Evolutionary conservation across 2,329 filamentous ascomycete species (phyloP).

Genomic region (Tolypocladium paradoxum): DNA sequence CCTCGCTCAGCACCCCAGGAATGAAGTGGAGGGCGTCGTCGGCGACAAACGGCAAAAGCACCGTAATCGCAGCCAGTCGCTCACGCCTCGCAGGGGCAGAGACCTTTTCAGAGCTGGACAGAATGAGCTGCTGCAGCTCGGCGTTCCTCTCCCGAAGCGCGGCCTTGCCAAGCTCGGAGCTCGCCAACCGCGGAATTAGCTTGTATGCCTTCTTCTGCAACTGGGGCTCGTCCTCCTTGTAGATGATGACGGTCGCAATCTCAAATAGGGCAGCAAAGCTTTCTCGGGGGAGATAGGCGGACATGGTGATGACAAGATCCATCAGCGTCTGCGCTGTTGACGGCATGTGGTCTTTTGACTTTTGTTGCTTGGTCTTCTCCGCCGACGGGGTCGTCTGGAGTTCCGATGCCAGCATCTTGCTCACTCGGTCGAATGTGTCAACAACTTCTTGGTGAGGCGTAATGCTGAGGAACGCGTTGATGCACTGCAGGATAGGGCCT

Average conservation of each 20-base stretch:
- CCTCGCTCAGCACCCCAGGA: slow-evolving; percentile 80
- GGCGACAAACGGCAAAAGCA: slow-evolving; percentile 71
- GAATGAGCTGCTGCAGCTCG: slow-evolving; percentile 73
- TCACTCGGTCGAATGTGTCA: slow-evolving; percentile 81
- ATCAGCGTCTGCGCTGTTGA: slow-evolving; percentile 91
- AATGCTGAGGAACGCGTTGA: slow-evolving; percentile 90
- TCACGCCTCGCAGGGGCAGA: slow-evolving; percentile 80
- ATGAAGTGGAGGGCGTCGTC: slow-evolving; percentile 81
- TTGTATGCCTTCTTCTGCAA: slow-evolving; percentile 99
- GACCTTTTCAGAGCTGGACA: slow-evolving; percentile 72
- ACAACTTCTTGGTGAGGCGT: slow-evolving; percentile 68
- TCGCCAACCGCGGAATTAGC: slow-evolving; percentile 80
- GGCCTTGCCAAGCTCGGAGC: slow-evolving; percentile 64
- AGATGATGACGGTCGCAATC: slow-evolving; percentile 74
- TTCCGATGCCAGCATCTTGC: slow-evolving; percentile 67
- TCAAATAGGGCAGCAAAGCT: slow-evolving; percentile 80
- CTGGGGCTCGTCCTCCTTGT: slow-evolving; percentile 74
- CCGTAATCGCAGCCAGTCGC: slow-evolving; percentile 69
- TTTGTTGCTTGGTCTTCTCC: slow-evolving; percentile 51
- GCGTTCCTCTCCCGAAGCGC: slow-evolving; percentile 65
- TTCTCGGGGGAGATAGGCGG: slow-evolving; percentile 78
- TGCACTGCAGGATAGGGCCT: slow-evolving; percentile 83
- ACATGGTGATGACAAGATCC: slow-evolving; percentile 94
- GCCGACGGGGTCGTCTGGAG: slow-evolving; percentile 44
- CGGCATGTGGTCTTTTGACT: slow-evolving; percentile 64